Percentiles rank a stretch among this genome's conserved stretches.
phyloP scores from a whole-genome alignment of 2,329 filamentous ascomycete species.

The Epichloe gansuensis region DNA sequence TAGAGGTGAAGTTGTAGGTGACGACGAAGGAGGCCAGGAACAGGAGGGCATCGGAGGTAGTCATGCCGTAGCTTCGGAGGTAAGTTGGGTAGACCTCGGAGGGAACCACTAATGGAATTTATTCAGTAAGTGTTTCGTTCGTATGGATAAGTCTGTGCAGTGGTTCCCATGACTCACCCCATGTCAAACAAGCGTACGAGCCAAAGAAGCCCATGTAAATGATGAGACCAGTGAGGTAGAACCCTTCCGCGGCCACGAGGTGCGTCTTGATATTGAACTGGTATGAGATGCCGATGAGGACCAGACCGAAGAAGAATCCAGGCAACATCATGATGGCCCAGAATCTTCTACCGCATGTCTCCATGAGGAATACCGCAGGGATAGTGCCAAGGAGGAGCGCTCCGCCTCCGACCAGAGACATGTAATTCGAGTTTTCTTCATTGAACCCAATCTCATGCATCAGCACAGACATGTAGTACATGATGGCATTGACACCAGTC shows the following conservation, averaged over 20 bases:
- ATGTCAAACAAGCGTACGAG: conserved; percentile 51
- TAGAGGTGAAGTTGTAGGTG: conserved; percentile 62
- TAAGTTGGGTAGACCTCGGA: conserved; percentile 63
- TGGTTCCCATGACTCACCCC: conserved; percentile 21
- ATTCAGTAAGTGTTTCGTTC: too few species aligned
- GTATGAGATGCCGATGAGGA: conserved; percentile 55
- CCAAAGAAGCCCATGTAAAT: conserved; percentile 60
- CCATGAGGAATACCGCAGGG: conserved; percentile 59
- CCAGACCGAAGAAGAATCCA: conserved; percentile 57
- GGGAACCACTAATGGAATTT: conserved; percentile 35
- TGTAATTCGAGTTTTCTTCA: conserved; percentile 51
- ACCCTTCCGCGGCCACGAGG: conserved; percentile 37
- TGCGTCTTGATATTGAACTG: conserved; percentile 36
- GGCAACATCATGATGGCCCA: conserved; percentile 64
- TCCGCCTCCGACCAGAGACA: conserved; percentile 62
- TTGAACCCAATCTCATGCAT: conserved; percentile 59
- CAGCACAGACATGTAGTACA: conserved; percentile 60
- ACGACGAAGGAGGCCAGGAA: conserved; percentile 63
- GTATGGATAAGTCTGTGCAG: too few species aligned
- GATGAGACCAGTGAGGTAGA: conserved; percentile 56
- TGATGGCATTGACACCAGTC: conserved; percentile 57
- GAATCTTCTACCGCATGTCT: conserved; percentile 59
- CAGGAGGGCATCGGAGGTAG: conserved; percentile 52
- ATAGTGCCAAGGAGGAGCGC: conserved; percentile 55
- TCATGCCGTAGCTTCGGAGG: conserved; percentile 62